Conservation (phyloP, 768 basidiomycete species). For the Podaxis sp. region DNA sequence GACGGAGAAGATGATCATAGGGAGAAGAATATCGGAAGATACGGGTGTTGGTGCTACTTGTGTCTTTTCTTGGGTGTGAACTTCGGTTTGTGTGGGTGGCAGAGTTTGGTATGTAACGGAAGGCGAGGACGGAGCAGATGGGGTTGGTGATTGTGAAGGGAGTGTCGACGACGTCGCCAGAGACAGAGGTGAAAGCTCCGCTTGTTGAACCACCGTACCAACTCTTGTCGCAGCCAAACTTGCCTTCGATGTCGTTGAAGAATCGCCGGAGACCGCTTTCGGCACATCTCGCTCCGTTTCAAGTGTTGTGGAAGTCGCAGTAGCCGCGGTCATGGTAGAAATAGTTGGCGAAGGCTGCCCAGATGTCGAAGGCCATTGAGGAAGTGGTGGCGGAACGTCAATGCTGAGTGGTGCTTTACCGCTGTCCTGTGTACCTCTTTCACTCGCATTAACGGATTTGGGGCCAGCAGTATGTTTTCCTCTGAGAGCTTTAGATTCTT, state of each 20-base stretch:
- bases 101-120: not conserved
- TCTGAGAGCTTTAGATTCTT: constrained; percentile 18
- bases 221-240: not conserved
- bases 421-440: not conserved
- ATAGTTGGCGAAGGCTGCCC: not conserved
- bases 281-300: not conserved
- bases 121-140: not conserved
- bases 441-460: not conserved
- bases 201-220: no score
- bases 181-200: constrained; percentile 5
- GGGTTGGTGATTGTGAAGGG: constrained; percentile 4
- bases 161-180: not conserved
- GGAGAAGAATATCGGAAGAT: constrained; percentile 87
- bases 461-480: constrained; percentile 14
- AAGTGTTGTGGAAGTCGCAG: not conserved
- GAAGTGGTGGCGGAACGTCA: not conserved
- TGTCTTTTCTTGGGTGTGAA: not conserved
- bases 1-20: constrained; percentile 89
- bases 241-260: not conserved
- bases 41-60: constrained; percentile 46
- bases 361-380: not conserved
- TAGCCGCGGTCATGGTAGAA: not conserved
- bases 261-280: not conserved
- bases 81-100: not conserved
- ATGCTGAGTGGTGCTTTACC: not conserved